Percentiles rank a stretch among this genome's conserved stretches.
Conservation (phyloP, 108 stramenopile genomes). For the Conticribra guillardii region DNA sequence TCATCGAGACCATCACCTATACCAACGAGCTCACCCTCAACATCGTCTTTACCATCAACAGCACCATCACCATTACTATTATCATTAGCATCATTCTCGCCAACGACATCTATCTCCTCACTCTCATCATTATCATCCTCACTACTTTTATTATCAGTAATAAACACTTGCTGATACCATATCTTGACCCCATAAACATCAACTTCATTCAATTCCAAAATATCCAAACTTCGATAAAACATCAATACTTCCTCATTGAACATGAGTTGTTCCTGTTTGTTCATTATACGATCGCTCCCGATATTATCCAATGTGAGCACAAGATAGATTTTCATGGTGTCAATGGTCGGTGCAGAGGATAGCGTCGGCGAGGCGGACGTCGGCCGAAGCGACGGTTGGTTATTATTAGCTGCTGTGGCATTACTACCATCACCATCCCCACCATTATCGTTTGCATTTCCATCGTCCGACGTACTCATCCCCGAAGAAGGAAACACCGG, state of each 20-base stretch:
- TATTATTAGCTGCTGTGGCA: neutral
- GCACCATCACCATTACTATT: too few relatives aligned
- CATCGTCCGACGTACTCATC: neutral
- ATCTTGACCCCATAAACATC: slow-evolving; percentile 12
- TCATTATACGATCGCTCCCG: neutral
- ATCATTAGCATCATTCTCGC: too few relatives aligned
- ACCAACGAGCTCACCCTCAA: neutral
- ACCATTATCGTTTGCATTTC: neutral
- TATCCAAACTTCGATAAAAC: slow-evolving; percentile 2
- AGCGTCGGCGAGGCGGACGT: neutral
- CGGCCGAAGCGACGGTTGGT: neutral
- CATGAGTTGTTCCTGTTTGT: neutral
- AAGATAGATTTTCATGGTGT: slow-evolving; percentile 17
- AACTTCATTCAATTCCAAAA: slow-evolving; percentile 10
- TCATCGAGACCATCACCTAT: neutral
- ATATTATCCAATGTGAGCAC: slow-evolving; percentile 17
- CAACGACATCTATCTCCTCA: too few relatives aligned
- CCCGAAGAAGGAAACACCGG: slow-evolving; percentile 1
- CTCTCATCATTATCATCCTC: neutral
- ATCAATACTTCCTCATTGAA: slow-evolving; percentile 1
- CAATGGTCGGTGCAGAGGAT: neutral
- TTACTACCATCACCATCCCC: neutral
- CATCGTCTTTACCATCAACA: neutral
- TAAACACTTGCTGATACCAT: slow-evolving; percentile 16
- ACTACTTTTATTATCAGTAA: neutral